A percentile compares a stretch with the other conserved stretches of the same genome.
phyloP scores from a whole-genome alignment of 2,329 filamentous ascomycete genomes.

The Aspergillus sp. region DNA sequence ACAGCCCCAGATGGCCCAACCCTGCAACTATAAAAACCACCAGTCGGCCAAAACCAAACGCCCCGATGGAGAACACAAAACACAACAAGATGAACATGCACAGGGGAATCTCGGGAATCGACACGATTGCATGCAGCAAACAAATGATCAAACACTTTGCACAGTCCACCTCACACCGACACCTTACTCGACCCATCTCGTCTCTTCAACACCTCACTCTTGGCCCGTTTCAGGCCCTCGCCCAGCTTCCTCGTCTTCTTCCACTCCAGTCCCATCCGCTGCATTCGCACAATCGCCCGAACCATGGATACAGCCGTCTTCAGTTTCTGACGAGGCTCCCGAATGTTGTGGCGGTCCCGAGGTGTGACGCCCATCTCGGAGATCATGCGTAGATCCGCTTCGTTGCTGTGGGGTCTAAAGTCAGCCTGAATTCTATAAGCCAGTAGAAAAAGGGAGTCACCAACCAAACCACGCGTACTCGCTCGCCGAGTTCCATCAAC shows the following conservation, averaged over 20 bases:
- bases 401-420: constrained; percentile 71
- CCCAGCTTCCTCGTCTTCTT: constrained; percentile 42
- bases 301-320: constrained; percentile 42
- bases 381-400: constrained; percentile 83
- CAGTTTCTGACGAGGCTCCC: constrained; percentile 41
- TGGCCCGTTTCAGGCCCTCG: constrained; percentile 44
- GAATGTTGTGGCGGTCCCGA: constrained; percentile 28
- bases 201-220: constrained; percentile 39
- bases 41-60: no score
- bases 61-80: no score
- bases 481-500: constrained; percentile 78
- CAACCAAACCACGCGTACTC: constrained; percentile 69
- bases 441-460: constrained; percentile 39
- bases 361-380: constrained; percentile 72
- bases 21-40: no score
- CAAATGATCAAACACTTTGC: constrained; percentile 10
- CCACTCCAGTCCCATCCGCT: constrained; percentile 46
- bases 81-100: background rate
- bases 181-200: constrained; percentile 31
- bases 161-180: constrained; percentile 7
- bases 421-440: constrained; percentile 11
- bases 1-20: no score
- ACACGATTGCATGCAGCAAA: constrained; percentile 6
- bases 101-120: background rate
- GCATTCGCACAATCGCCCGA: constrained; percentile 47